phyloP scores from a whole-genome alignment of 495 filamentous ascomycete species.

The Aspergillus bridgeri region DNA sequence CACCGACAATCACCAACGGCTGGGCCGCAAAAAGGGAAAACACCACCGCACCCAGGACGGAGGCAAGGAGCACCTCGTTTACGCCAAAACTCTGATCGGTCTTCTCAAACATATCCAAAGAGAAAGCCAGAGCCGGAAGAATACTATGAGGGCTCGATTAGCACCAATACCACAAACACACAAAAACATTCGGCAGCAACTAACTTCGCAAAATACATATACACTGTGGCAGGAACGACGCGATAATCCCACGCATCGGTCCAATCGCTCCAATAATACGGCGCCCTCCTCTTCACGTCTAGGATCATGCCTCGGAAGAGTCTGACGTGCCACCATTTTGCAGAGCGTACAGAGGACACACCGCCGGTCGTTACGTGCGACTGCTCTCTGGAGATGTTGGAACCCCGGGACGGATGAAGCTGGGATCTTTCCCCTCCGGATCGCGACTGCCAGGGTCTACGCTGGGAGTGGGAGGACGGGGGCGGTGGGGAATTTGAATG shows the following conservation, averaged over 20 bases:
- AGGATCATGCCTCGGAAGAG: slow-evolving; percentile 64
- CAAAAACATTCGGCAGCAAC: slow-evolving; percentile 14
- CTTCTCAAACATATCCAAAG: slow-evolving; percentile 81
- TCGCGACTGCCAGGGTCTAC: slow-evolving; percentile 32
- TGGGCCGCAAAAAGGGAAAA: slow-evolving; percentile 74
- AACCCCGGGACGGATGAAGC: slow-evolving; percentile 14
- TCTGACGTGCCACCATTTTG: slow-evolving; percentile 60
- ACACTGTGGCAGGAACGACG: slow-evolving; percentile 74
- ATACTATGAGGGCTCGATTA: slow-evolving; percentile 49
- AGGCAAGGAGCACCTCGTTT: slow-evolving; percentile 78
- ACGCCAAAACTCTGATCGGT: slow-evolving; percentile 77
- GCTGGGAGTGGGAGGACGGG: slow-evolving; percentile 21
- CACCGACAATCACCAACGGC: slow-evolving; percentile 82
- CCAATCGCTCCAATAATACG: slow-evolving; percentile 78
- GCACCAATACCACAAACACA: neutral
- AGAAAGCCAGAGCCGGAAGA: slow-evolving; percentile 77
- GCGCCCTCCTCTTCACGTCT: slow-evolving; percentile 67
- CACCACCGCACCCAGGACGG: slow-evolving; percentile 72
- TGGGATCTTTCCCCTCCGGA: slow-evolving; percentile 1
- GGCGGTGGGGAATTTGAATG: slow-evolving; percentile 9
- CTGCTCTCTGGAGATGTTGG: slow-evolving; percentile 21
- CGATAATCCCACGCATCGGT: slow-evolving; percentile 82
- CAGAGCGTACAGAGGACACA: neutral
- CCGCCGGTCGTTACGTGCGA: slow-evolving; percentile 1
- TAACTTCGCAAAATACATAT: slow-evolving; percentile 91